Evolutionary conservation across 257 asterid species (phyloP).

Genomic region (Salvia hispanica): DNA sequence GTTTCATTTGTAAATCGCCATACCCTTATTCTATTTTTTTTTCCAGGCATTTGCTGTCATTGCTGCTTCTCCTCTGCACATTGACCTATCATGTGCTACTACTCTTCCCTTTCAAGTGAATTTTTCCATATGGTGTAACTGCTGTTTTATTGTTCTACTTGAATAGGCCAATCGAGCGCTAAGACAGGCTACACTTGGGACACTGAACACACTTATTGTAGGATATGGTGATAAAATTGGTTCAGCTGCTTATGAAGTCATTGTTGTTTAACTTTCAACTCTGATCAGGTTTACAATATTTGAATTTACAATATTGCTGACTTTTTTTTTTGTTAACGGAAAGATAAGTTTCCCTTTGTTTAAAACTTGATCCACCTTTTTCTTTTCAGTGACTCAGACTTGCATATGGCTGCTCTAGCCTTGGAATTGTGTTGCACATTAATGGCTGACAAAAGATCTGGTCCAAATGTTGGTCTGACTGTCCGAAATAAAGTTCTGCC

Average conservation of each 20-base stretch:
- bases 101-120: too few relatives aligned
- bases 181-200: slow-evolving; percentile 94
- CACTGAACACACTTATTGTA: slow-evolving; percentile 83
- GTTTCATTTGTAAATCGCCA: slow-evolving; percentile 7
- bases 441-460: slow-evolving; percentile 96
- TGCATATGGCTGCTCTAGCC: slow-evolving; percentile 97
- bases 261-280: slow-evolving; percentile 88
- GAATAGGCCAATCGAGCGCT: slow-evolving; percentile 92
- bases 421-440: slow-evolving; percentile 89
- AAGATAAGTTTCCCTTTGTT: too few relatives aligned
- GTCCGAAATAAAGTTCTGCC: slow-evolving; percentile 97
- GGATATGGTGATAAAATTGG: slow-evolving; percentile 94
- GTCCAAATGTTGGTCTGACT: slow-evolving; percentile 81
- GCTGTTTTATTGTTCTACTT: slow-evolving; percentile 18
- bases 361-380: slow-evolving; percentile 18
- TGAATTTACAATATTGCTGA: slow-evolving; percentile 15
- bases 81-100: slow-evolving; percentile 86
- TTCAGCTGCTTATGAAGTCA: slow-evolving; percentile 89
- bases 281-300: slow-evolving; percentile 71
- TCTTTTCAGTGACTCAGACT: slow-evolving; percentile 80
- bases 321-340: slow-evolving; percentile 17
- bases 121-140: too few relatives aligned
- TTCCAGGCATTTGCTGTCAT: slow-evolving; percentile 96
- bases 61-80: slow-evolving; percentile 92
- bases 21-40: slow-evolving; percentile 15